Base-by-base conservation (phyloP, 768 basidiomycete species). In the Suillus spraguei region DNA sequence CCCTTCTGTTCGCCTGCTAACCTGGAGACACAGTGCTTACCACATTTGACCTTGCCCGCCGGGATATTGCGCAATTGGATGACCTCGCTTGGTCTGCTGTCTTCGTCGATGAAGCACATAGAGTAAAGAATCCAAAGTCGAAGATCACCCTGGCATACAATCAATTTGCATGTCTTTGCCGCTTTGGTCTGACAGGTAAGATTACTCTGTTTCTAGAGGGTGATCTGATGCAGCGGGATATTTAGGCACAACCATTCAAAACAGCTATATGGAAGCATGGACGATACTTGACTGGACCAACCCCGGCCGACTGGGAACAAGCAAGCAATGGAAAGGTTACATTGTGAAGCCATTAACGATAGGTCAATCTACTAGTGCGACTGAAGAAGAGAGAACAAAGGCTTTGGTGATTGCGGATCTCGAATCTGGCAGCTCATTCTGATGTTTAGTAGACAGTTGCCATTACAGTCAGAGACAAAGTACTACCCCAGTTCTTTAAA, bases 281-380 rank as follows among this genome's bases (percentile, higher is more conserved):
- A 92, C 93, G 1, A 87, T 99, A 39, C 77, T 98, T 38, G 87
- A 97, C 71, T 98, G 94, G 91, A 90, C 90, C n/a, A 91, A 89
- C 64, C 94, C 95, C 0, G 92, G 89, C 0, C 78, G 79, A 32
- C 74, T 97, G 10, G 97, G 96, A 0, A 87, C 85, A 0, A 71
- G 78, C 33, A 81, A 81, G 38, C 87, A 98, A 66, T 99, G 95
- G 95, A 83, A 87, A 50, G 81, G 82, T 5, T 89, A 82, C 66
- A 83, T 97, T 4, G 83, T 84, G 20, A 81, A 82, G 49, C 94
- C 92, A 0, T 75, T 95, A 67, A 85, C 81, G 14, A 67, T 75
- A 0, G 92, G 91, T 0, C 94, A 94, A 70, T 87, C 87, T 16
- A 77, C 84, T 39, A 82, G 80, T 17, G 85, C 92, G 4, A 85